Percentiles rank a stretch among this genome's conserved stretches.
phyloP scores from a whole-genome alignment of 768 basidiomycete genomes.

The Boletus fagicola region DNA sequence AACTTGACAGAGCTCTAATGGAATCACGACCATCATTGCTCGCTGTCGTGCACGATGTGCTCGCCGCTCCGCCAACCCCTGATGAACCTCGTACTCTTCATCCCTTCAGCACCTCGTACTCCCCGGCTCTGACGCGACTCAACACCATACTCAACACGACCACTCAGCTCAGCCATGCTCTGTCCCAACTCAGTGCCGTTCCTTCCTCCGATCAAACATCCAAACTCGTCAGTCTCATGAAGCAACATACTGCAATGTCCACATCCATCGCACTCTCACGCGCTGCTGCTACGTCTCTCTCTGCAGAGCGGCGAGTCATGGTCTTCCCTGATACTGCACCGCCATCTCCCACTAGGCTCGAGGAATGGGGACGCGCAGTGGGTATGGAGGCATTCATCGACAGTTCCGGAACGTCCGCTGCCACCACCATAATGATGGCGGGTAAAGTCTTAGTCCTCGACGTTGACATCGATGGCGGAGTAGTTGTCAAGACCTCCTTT shows the following conservation, averaged over 20 bases:
- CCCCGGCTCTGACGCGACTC: conserved; percentile 35
- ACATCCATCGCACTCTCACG: conserved; percentile 30
- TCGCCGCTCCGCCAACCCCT: conserved; percentile 21
- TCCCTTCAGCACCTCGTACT: conserved; percentile 27
- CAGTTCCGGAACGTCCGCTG: conserved; percentile 39
- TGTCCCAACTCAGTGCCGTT: conserved; percentile 44
- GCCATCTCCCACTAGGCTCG: conserved; percentile 41
- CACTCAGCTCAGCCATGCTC: conserved; percentile 51
- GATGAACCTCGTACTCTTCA: conserved; percentile 19
- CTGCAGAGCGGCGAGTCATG: conserved; percentile 16
- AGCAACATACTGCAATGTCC: conserved; percentile 54
- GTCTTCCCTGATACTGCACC: conserved; percentile 31
- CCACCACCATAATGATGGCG: conserved; percentile 59
- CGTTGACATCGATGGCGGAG: conserved; percentile 53
- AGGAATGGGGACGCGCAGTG: conserved; percentile 58
- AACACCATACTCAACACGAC: conserved; percentile 52
- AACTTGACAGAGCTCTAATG: not conserved
- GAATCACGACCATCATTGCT: conserved; percentile 23
- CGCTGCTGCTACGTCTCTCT: conserved; percentile 20
- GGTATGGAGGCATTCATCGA: conserved; percentile 80
- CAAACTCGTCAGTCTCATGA: conserved; percentile 65
- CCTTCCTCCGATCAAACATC: conserved; percentile 55
- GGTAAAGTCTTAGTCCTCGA: conserved; percentile 83
- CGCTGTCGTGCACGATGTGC: conserved; percentile 27
- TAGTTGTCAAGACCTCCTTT: conserved; percentile 70